Evolutionary conservation across 108 stramenopile species (phyloP), one percentile per base, ranked within the genome.

Genomic region (Licmophora abbreviata): DNA sequence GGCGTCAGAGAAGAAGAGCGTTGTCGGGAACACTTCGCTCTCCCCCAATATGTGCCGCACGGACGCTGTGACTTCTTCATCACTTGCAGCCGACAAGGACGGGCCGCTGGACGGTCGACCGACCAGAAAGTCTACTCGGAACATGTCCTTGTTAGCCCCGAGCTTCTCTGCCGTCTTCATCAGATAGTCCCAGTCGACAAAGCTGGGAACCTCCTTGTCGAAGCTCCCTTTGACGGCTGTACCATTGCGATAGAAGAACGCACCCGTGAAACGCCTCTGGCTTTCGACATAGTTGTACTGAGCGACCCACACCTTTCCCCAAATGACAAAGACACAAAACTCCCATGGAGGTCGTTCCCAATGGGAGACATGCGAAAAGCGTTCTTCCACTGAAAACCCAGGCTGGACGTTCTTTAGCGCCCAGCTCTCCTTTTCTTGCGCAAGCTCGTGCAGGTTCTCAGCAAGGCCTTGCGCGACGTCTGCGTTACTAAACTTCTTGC

Each of bases 271-370:
- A n/a, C n/a, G n/a, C n/a, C n/a, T n/a, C n/a, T n/a, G n/a, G n/a
- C n/a, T n/a, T n/a, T n/a, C n/a, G n/a, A n/a, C n/a, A n/a, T n/a
- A n/a, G n/a, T n/a, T n/a, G n/a, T n/a, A n/a, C n/a, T n/a, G n/a
- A n/a, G n/a, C n/a, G 18, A 36, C 29, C 40, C 41, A 63, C 15
- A 38, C 22, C 24, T 26, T 15, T 11, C 62, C 62, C 62, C 62
- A 63, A 27, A 63, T 56, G 1, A 47, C 48, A 56, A 63, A 63
- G 45, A 63, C 55, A 14, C 37, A 48, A 27, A 63, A 63, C 23
- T 63, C 62, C 41, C 35, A 28, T 25, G 48, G 27, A 30, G 27
- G 32, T 56, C 41, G 5, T 1, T 44, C 17, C 17, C 3, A 11
- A 4, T 54, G 22, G 6, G 40, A 49, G 20, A 24, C 14, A 17